A percentile compares a stretch with the other conserved stretches of the same genome.
Conservation (phyloP, 345 rosid genomes). For the Lenwebbia sp. region DNA sequence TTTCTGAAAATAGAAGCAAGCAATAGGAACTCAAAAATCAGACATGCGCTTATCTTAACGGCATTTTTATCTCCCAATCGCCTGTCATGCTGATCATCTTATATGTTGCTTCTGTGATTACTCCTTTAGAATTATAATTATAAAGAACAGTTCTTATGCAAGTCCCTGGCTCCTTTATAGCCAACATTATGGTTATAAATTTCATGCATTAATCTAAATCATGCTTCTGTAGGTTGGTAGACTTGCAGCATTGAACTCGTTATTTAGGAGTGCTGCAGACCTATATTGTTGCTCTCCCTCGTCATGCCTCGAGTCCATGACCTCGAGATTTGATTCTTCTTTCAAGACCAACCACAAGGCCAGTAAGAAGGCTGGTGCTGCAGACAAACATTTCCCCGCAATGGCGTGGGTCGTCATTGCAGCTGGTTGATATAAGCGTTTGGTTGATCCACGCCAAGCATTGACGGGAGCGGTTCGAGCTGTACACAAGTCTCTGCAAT, state of each 20-base stretch:
- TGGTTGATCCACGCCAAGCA: background rate
- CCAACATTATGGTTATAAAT: background rate
- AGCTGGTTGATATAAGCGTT: background rate
- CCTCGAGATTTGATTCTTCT: background rate
- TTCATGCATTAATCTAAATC: background rate
- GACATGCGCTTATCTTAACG: background rate
- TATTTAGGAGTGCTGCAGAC: background rate
- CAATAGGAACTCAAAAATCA: background rate
- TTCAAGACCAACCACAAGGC: background rate
- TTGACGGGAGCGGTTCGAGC: rapidly evolving
- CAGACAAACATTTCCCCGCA: background rate
- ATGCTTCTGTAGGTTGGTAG: background rate
- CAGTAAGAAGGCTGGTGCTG: background rate
- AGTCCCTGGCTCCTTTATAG: background rate
- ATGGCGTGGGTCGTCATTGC: background rate
- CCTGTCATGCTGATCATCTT: background rate
- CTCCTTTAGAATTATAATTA: background rate
- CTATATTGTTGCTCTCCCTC: background rate
- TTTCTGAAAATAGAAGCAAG: background rate
- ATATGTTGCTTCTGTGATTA: background rate
- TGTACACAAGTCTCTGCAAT: background rate
- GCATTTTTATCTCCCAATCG: background rate
- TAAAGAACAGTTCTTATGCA: background rate
- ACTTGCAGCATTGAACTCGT: background rate
- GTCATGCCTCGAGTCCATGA: background rate